Percentiles rank a stretch among this genome's conserved stretches.
Conservation (phyloP, 106 monocot species). For the Amphibolis antarctica region DNA sequence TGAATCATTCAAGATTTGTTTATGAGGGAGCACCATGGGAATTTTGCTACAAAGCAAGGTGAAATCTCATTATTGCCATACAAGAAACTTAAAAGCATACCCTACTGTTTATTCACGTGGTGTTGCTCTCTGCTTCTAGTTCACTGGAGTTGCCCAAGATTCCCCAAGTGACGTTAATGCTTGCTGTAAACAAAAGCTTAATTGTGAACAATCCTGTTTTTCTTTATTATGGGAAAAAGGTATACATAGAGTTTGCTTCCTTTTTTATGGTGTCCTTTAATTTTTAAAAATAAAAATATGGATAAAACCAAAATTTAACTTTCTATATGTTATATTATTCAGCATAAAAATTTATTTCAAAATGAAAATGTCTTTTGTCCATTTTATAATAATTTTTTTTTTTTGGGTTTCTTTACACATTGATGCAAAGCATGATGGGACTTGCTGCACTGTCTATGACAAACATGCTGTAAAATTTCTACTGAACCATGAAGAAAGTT, state of each 20-base stretch:
- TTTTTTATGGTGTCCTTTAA: background rate
- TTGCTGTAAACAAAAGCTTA: constrained; percentile 69
- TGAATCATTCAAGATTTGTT: constrained; percentile 50
- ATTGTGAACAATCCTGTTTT: constrained; percentile 47
- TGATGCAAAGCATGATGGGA: too few relatives aligned
- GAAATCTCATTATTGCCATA: background rate
- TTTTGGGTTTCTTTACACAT: too few relatives aligned
- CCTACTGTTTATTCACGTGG: background rate
- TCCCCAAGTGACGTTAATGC: constrained; percentile 43
- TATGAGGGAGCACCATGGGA: constrained; percentile 50
- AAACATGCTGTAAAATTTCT: too few relatives aligned
- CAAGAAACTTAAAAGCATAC: background rate
- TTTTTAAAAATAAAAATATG: too few relatives aligned
- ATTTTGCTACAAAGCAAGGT: constrained; percentile 60
- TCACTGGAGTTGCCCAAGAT: constrained; percentile 51
- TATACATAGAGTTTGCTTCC: constrained; percentile 2
- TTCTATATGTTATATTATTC: too few relatives aligned
- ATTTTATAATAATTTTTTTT: too few relatives aligned
- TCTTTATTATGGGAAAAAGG: constrained; percentile 46
- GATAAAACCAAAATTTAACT: too few relatives aligned
- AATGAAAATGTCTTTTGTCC: too few relatives aligned
- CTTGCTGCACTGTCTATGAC: too few relatives aligned
- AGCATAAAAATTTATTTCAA: too few relatives aligned
- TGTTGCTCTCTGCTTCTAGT: constrained; percentile 28
- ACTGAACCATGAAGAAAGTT: too few relatives aligned